Evolutionary conservation across 176 grass and related monocot genomes (phyloP).

Genomic region (Oryza glaberrima): DNA sequence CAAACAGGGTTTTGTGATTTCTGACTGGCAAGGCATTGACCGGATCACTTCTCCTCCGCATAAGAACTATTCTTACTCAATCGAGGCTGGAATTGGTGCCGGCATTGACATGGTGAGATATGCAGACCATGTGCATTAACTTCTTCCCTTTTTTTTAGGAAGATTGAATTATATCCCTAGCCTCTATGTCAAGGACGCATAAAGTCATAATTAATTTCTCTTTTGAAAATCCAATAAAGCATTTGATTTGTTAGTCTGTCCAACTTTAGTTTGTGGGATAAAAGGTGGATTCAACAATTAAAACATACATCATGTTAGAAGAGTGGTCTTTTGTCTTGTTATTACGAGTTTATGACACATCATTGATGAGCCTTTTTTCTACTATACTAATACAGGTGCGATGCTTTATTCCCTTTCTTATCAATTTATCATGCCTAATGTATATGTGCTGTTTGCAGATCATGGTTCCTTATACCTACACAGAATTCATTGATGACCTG

Average conservation of each 20-base stretch:
- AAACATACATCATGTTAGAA: neutral
- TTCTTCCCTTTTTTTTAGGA: neutral
- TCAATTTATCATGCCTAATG: neutral
- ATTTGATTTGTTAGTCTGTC: neutral
- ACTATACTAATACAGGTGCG: neutral
- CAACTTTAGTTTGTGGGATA: neutral
- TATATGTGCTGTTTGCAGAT: constrained; percentile 45
- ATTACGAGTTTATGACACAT: neutral
- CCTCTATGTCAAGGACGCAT: neutral
- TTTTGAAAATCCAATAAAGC: neutral
- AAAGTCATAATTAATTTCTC: neutral
- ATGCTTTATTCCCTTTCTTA: neutral
- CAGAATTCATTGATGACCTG: constrained; percentile 62
- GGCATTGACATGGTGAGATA: constrained; percentile 75
- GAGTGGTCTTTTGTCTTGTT: neutral
- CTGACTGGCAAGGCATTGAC: constrained; percentile 79
- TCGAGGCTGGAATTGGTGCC: constrained; percentile 60
- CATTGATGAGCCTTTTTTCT: neutral
- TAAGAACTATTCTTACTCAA: constrained; percentile 66
- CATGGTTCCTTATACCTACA: constrained; percentile 70
- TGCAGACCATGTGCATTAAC: neutral
- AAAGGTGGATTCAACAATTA: neutral
- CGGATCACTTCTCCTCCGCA: constrained; percentile 55
- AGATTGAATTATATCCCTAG: neutral
- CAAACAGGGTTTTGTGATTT: constrained; percentile 73